A percentile compares a stretch with the other conserved stretches of the same genome.
phyloP scores from a whole-genome alignment of 495 filamentous ascomycete genomes.

The Penicillium crystallinum region DNA sequence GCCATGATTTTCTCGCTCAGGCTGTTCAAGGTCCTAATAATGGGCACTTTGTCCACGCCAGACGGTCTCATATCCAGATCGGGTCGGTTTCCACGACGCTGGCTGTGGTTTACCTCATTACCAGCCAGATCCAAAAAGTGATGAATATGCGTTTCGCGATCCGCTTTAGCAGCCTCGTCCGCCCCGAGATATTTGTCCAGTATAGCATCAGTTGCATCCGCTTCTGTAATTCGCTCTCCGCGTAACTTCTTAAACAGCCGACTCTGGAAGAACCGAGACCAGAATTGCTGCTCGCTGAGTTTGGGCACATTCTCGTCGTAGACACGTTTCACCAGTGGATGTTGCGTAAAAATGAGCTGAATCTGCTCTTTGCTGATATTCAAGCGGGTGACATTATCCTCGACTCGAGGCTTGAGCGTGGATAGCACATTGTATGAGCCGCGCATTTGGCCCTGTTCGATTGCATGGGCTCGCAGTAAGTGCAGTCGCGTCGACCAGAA shows the following conservation, averaged over 20 bases:
- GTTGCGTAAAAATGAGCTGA: conserved; percentile 84
- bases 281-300: conserved; percentile 74
- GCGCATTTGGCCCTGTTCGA: conserved; percentile 76
- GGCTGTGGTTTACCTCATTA: conserved; percentile 85
- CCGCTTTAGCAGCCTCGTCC: conserved; percentile 52
- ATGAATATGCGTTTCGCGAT: conserved; percentile 62
- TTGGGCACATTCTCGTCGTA: conserved; percentile 93
- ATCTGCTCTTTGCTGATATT: conserved; percentile 91
- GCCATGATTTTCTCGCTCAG: conserved; percentile 88
- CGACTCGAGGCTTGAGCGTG: conserved; percentile 74
- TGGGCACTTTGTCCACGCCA: conserved; percentile 61
- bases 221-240: conserved; percentile 74
- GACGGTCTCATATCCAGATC: conserved; percentile 82
- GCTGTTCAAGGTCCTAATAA: conserved; percentile 79
- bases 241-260: conserved; percentile 85
- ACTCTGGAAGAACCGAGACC: conserved; percentile 87
- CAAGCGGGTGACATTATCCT: conserved; percentile 71
- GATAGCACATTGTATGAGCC: conserved; percentile 92
- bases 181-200: conserved; percentile 79
- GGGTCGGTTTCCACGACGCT: conserved; percentile 72
- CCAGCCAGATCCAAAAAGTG: conserved; percentile 87
- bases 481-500: conserved; percentile 89
- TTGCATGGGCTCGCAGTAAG: conserved; percentile 81
- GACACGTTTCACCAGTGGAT: conserved; percentile 82
- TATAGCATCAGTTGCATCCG: conserved; percentile 64